A percentile compares a stretch with the other conserved stretches of the same genome.
Evolutionary conservation across 75 land plant species (phyloP).

Genomic region (Pinus albicaulis): DNA sequence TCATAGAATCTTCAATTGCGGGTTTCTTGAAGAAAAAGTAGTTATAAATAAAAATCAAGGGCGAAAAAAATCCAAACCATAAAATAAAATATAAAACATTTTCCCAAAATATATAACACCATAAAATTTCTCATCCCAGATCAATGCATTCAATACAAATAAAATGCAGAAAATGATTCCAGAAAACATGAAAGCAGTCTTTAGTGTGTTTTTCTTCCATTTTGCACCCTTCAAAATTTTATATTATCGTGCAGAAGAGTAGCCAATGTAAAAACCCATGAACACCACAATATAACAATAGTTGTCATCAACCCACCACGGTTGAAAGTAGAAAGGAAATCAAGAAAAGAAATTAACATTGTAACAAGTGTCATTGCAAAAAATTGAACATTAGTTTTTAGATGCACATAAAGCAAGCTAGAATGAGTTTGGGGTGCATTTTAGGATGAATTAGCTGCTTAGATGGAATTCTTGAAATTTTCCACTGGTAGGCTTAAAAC

Average conservation of each 20-base stretch:
- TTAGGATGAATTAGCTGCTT: too few species aligned
- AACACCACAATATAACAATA: conserved; percentile 92
- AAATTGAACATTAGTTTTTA: conserved; percentile 80
- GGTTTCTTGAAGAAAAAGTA: conserved; percentile 80
- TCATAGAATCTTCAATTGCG: conserved; percentile 78
- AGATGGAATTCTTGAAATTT: too few species aligned
- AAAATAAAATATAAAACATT: conserved; percentile 78
- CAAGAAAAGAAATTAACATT: conserved; percentile 83
- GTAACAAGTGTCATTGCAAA: conserved; percentile 81
- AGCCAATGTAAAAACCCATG: conserved; percentile 93
- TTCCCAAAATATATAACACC: conserved; percentile 86
- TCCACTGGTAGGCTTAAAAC: too few species aligned
- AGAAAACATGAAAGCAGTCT: conserved; percentile 80
- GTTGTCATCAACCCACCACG: conserved; percentile 94
- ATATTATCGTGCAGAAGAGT: conserved; percentile 76
- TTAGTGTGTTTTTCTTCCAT: conserved; percentile 65
- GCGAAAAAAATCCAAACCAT: conserved; percentile 91
- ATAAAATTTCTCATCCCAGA: too few species aligned
- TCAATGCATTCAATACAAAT: too few species aligned
- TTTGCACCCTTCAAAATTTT: conserved; percentile 72
- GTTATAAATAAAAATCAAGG: conserved; percentile 80
- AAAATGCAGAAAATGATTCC: conserved; percentile 56
- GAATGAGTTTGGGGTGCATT: too few species aligned
- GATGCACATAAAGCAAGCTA: conserved; percentile 12
- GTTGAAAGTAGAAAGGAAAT: conserved; percentile 91